These are phyloP conservation scores for Penicillium nucicola DNA, from an alignment of 495 filamentous ascomycete genomes.

Conservation along the genomic window DNA sequence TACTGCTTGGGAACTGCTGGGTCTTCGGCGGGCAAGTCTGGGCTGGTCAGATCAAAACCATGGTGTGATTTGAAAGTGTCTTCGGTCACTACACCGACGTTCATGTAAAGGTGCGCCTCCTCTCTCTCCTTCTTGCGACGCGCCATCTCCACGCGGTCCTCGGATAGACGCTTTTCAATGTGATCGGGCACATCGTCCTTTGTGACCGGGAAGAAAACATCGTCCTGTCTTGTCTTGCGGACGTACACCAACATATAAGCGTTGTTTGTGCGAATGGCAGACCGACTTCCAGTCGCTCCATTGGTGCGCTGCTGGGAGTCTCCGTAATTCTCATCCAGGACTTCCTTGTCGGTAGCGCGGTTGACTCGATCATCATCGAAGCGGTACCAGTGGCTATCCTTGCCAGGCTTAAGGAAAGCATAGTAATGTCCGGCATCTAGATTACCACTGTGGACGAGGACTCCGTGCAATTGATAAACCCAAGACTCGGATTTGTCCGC, in stretches of 20 bases:
- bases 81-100: constrained; percentile 74
- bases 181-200: constrained; percentile 77
- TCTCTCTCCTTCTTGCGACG: constrained; percentile 80
- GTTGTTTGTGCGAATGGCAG: constrained; percentile 67
- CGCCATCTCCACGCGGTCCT: constrained; percentile 74
- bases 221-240: constrained; percentile 76
- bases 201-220: constrained; percentile 71
- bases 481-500: constrained; percentile 88
- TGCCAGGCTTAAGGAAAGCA: constrained; percentile 89
- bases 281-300: constrained; percentile 51
- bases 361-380: constrained; percentile 98
- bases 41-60: constrained; percentile 78
- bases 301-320: constrained; percentile 73
- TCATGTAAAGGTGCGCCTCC: constrained; percentile 89
- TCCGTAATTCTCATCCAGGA: constrained; percentile 94
- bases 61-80: constrained; percentile 74
- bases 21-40: constrained; percentile 66
- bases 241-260: constrained; percentile 99
- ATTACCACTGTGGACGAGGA: constrained; percentile 94
- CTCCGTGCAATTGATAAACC: constrained; percentile 88
- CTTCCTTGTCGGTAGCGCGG: constrained; percentile 85
- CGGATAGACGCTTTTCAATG: constrained; percentile 71
- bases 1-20: constrained; percentile 56
- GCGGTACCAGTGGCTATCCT: constrained; percentile 91
- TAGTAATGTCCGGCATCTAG: constrained; percentile 99